phyloP scores from a whole-genome alignment of 1,139 yeast species.

The Taphrina confusa region DNA sequence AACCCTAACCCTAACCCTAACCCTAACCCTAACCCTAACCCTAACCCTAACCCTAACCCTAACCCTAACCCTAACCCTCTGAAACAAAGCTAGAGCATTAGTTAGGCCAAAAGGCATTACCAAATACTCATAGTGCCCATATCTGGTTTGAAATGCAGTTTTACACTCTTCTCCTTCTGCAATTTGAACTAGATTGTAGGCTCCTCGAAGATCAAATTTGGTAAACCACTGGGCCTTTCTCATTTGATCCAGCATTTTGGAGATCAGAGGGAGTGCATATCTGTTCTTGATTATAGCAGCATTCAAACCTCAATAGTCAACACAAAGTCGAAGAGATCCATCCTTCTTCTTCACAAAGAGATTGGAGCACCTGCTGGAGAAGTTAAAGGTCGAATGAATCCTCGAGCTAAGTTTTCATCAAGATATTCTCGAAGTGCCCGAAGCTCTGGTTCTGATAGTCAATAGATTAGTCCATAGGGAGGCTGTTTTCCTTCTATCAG shows the following conservation, averaged over 20 bases:
- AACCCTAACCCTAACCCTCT: too few relatives aligned
- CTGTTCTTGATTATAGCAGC: conserved; percentile 14
- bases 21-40: too few relatives aligned
- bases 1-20: too few relatives aligned
- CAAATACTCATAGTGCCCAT: conserved; percentile 29
- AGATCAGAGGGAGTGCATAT: conserved; percentile 22
- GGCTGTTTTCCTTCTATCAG: too few relatives aligned
- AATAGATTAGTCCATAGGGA: too few relatives aligned
- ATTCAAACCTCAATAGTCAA: conserved; percentile 22
- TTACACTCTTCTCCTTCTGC: conserved; percentile 45
- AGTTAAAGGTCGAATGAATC: too few relatives aligned
- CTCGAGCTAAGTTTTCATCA: too few relatives aligned
- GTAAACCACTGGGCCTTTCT: conserved; percentile 6
- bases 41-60: too few relatives aligned
- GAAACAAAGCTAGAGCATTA: conserved; percentile 39
- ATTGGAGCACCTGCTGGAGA: too few relatives aligned
- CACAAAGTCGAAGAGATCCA: conserved; percentile 9
- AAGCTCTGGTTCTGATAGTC: too few relatives aligned
- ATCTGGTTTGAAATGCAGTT: conserved; percentile 30
- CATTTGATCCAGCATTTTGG: neutral
- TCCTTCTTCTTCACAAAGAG: conserved; percentile 30
- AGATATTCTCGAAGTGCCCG: too few relatives aligned
- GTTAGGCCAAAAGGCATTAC: conserved; percentile 40
- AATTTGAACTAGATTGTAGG: conserved; percentile 42
- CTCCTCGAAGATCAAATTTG: conserved; percentile 41